Evolutionary conservation across 371 early-diverging fungal genomes (phyloP).

Genomic region (Funneliformis caledonium): DNA sequence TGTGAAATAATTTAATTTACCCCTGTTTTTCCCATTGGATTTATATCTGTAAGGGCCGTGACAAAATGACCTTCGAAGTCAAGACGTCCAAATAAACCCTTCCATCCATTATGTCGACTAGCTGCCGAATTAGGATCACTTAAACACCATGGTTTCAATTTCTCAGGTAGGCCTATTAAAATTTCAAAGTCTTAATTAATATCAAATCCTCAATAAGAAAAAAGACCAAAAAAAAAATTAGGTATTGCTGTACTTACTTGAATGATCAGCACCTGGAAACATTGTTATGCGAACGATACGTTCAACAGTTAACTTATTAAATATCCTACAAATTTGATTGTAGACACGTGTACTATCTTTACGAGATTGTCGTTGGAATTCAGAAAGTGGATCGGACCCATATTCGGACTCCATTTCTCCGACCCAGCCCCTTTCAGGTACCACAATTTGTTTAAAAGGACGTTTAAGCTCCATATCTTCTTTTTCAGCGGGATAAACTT

Average conservation of each 20-base stretch:
- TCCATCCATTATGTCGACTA: constrained; percentile 58
- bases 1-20: constrained; percentile 38
- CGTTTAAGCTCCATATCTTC: constrained; percentile 42
- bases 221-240: background rate
- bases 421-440: constrained; percentile 41
- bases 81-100: constrained; percentile 59
- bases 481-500: constrained; percentile 46
- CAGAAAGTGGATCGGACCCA: constrained; percentile 48
- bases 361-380: constrained; percentile 56
- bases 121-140: constrained; percentile 54
- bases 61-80: constrained; percentile 56
- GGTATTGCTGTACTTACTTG: constrained; percentile 39
- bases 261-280: constrained; percentile 58
- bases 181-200: background rate
- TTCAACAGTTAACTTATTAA: constrained; percentile 52
- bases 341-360: constrained; percentile 43
- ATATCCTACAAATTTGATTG: constrained; percentile 56
- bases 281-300: constrained; percentile 54
- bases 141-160: constrained; percentile 59
- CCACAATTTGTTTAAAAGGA: constrained; percentile 16
- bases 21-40: constrained; percentile 63
- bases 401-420: constrained; percentile 49
- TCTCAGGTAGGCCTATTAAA: constrained; percentile 51
- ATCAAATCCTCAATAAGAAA: background rate
- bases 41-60: constrained; percentile 58